Percentiles rank a stretch among this genome's conserved stretches.
Conservation (phyloP, 371 early-diverging fungal species). For the Mucor plumbeus region DNA sequence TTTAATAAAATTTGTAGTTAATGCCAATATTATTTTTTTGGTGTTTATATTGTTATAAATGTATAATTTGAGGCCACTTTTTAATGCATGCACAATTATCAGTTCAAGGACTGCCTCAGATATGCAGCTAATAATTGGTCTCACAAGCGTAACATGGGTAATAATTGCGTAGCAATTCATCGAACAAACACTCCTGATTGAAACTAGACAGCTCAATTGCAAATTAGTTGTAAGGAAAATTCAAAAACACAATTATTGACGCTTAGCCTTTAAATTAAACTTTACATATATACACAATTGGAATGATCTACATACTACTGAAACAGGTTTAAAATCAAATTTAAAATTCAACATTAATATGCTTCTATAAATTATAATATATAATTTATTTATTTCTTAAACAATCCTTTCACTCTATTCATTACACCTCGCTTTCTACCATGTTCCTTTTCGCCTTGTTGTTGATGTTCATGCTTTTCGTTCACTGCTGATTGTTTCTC, state of each 20-base stretch:
- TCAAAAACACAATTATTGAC: not conserved
- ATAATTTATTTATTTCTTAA: conserved; percentile 36
- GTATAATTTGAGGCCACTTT: no score
- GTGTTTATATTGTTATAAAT: no score
- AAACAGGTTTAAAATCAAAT: not conserved
- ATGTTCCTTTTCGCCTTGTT: conserved; percentile 19
- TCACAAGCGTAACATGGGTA: not conserved
- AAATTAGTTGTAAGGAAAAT: no score
- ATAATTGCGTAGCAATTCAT: not conserved
- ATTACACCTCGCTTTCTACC: conserved; percentile 29
- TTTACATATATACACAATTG: not conserved
- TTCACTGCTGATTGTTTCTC: not conserved
- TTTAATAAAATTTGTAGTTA: no score
- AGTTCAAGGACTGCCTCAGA: no score
- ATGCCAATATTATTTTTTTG: no score
- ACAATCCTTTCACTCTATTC: conserved; percentile 41
- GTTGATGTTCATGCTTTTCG: conserved; percentile 7
- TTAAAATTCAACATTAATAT: not conserved
- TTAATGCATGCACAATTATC: no score
- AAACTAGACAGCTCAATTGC: not conserved
- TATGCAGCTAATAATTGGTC: no score
- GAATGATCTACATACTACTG: not conserved
- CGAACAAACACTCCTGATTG: not conserved
- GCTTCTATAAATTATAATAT: not conserved
- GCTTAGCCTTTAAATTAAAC: not conserved